Percentiles rank a stretch among this genome's conserved stretches.
Evolutionary conservation across 2,329 filamentous ascomycete genomes (phyloP).

Genomic region (Aspergillus sp.): DNA sequence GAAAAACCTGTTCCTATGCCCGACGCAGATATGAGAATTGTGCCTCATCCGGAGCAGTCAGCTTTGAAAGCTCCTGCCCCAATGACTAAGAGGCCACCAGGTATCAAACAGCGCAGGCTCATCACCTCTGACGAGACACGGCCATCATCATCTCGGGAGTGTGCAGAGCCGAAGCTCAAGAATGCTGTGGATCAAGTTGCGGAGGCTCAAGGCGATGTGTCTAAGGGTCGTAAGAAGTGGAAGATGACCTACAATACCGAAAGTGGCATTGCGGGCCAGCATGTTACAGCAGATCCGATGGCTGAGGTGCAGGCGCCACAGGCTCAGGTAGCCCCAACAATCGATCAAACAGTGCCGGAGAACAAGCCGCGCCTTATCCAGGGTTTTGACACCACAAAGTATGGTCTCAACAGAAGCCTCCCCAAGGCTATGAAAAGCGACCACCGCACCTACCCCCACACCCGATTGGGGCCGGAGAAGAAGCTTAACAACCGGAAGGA

Average conservation of each 20-base stretch:
- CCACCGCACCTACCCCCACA: neutral
- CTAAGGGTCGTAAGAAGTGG: constrained; percentile 20
- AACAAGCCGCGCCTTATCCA: constrained; percentile 6
- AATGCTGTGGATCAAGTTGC: neutral
- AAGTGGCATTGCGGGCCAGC: neutral
- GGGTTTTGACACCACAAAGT: constrained; percentile 22
- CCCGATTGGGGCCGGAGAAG: neutral
- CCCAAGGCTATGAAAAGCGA: neutral
- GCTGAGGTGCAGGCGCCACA: neutral
- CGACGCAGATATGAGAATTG: neutral
- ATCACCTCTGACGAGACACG: neutral
- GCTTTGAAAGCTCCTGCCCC: neutral
- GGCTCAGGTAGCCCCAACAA: neutral
- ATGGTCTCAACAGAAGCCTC: constrained; percentile 13
- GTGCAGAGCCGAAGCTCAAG: neutral
- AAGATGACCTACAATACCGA: constrained; percentile 19
- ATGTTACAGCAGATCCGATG: neutral
- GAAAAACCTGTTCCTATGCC: constrained; percentile 9
- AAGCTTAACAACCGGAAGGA: constrained; percentile 4
- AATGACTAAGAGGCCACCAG: constrained; percentile 16
- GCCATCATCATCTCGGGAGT: neutral
- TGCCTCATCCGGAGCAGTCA: neutral
- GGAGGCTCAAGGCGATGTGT: constrained; percentile 6
- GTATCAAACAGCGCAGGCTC: constrained; percentile 24
- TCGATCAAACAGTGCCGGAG: neutral